These are phyloP conservation scores for Protostelium mycophagum DNA, from an alignment of 78 protist genomes.

Conservation along the genomic window DNA sequence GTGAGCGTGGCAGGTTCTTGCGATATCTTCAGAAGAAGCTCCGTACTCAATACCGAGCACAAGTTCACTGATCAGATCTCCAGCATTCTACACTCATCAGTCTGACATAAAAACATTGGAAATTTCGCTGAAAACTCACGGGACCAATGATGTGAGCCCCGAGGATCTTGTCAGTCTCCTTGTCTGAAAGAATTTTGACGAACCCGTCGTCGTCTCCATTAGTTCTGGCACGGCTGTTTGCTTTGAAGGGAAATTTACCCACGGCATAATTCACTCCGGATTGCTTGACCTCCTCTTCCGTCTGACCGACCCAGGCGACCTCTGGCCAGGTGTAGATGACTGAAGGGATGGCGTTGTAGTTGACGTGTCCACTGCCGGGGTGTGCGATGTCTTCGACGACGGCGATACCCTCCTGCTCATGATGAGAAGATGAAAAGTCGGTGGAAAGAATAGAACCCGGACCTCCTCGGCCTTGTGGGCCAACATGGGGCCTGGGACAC, in stretches of 20 bases:
- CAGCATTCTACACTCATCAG: too few species aligned
- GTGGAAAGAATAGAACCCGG: not conserved
- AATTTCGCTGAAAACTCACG: not conserved
- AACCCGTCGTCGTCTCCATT: constrained; percentile 88
- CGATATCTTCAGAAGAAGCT: constrained; percentile 91
- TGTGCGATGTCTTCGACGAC: constrained; percentile 72
- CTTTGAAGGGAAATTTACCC: constrained; percentile 96
- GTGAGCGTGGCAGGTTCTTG: constrained; percentile 97
- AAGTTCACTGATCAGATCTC: constrained; percentile 92
- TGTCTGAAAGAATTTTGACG: constrained; percentile 88
- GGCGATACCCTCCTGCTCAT: constrained; percentile 70
- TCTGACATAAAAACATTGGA: not conserved
- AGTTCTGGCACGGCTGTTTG: constrained; percentile 96
- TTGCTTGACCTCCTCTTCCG: constrained; percentile 92
- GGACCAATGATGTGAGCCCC: constrained; percentile 94
- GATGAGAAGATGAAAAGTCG: too few species aligned
- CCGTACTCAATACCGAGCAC: constrained; percentile 95
- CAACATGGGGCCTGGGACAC: constrained; percentile 97
- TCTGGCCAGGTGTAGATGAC: constrained; percentile 99
- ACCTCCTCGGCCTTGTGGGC: constrained; percentile 99
- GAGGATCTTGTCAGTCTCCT: constrained; percentile 82
- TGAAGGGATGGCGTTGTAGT: constrained; percentile 97
- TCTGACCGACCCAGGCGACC: constrained; percentile 98
- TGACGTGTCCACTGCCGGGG: constrained; percentile 89
- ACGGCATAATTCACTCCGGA: constrained; percentile 70